phyloP scores from a whole-genome alignment of 345 rosid species.

The Moricandia arvensis region DNA sequence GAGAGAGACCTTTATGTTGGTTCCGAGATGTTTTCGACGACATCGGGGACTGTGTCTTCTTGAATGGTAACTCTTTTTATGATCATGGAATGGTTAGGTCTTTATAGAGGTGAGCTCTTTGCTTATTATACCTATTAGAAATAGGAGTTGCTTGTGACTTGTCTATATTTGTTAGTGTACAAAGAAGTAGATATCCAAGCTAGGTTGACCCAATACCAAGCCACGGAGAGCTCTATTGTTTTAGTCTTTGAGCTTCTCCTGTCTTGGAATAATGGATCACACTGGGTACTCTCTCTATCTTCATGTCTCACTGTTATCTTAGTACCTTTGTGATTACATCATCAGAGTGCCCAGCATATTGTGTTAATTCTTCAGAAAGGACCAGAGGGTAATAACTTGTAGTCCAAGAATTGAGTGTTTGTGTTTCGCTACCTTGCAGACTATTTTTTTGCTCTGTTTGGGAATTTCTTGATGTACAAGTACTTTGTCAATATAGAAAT shows the following conservation, averaged over 20 bases:
- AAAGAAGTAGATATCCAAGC: not conserved
- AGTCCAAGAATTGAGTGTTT: not conserved
- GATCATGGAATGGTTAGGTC: not conserved
- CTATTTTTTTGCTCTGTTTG: not conserved
- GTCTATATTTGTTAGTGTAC: not conserved
- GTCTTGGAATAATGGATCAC: not conserved
- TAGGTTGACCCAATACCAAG: conserved; percentile 3
- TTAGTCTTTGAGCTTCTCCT: not conserved
- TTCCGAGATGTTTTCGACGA: not conserved
- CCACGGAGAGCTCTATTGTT: not conserved
- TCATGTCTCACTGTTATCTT: too few species aligned
- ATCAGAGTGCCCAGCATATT: not conserved
- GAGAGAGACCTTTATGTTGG: conserved; percentile 18
- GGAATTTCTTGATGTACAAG: not conserved
- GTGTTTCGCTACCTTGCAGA: not conserved
- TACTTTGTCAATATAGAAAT: not conserved
- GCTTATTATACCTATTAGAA: not conserved
- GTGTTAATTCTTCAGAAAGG: not conserved
- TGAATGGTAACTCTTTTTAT: conserved; percentile 17
- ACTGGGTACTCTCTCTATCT: too few species aligned
- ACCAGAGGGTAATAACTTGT: not conserved
- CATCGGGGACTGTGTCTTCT: conserved; percentile 19
- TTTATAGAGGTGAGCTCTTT: not conserved
- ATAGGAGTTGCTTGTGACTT: not conserved
- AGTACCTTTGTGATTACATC: not conserved